phyloP scores from a whole-genome alignment of 345 rosid genomes.

The Heritiera littoralis region DNA sequence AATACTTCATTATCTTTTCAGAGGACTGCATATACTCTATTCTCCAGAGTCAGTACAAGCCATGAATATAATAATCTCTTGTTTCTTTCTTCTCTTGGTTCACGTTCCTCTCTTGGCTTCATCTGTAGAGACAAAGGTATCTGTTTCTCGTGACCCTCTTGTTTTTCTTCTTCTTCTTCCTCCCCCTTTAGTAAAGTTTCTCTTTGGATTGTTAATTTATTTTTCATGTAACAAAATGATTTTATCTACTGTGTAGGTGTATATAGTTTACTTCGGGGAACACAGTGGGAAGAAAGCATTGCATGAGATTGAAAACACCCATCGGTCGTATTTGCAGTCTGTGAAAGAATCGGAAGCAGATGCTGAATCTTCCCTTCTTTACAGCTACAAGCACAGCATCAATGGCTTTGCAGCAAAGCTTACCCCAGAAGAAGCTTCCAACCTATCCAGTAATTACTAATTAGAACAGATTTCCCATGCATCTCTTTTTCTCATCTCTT shows the following conservation, averaged over 20 bases:
- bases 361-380: conserved; percentile 64
- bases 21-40: background rate
- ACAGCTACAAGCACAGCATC: conserved; percentile 89
- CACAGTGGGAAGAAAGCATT: conserved; percentile 53
- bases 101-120: conserved; percentile 14
- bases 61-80: background rate
- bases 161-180: background rate
- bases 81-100: conserved; percentile 9
- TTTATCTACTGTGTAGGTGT: conserved; percentile 42
- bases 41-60: background rate
- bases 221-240: background rate
- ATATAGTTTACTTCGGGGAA: conserved; percentile 68
- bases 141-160: background rate
- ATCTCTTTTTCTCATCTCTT: background rate
- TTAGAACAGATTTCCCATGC: no score
- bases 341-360: conserved; percentile 69
- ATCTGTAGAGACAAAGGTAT: background rate
- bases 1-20: background rate
- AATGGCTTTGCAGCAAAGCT: conserved; percentile 80
- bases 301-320: conserved; percentile 62
- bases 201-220: background rate
- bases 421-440: conserved; percentile 66
- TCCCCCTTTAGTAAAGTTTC: background rate
- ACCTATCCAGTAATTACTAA: conserved; percentile 44
- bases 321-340: conserved; percentile 55